Evolutionary conservation across 192 early-diverging fungal species (phyloP), one percentile per base, ranked within the genome.

Genomic region (Coemansia sp.): DNA sequence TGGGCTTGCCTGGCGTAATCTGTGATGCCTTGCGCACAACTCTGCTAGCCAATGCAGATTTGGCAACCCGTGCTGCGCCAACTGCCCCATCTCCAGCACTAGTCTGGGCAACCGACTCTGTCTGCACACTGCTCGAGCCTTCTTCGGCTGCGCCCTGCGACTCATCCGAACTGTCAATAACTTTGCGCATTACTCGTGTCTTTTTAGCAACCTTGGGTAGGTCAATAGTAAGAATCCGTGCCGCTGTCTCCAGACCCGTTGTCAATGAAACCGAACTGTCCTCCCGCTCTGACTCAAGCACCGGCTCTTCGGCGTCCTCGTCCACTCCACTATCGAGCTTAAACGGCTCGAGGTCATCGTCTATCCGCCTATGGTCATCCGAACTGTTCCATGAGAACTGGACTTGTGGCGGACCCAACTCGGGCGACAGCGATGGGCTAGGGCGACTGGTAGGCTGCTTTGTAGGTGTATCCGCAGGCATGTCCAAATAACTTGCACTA

Each of bases 151-250:
- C 62, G 9, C 31, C 42, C 5, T 19, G 34, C 22, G 54, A 65
- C 25, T 76, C 74, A 34, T 68, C 68, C 3, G 74, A 76, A 46
- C 64, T 76, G 31, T 71, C 74, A 1, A 71, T 15, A n/a, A 64
- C 22, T 5, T 59, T 61, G 2, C 60, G 52, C 9, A 53, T 51
- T 19, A 46, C 40, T 31, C 19, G 21, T 12, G 55, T 22, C 60
- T 42, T 60, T 26, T 28, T 40, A 46, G 19, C n/a, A 7, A 19
- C 6, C 17, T 21, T 14, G 0, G 50, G 50, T 11, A 0, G 20
- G 10, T 52, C 50, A 7, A 52, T 52, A 9, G 50, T 14, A 5
- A 52, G 50, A 19, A 23, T 52, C 2, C 50, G 50, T 23, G 50
- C 50, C 1, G 17, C 50, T 0, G 20, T 2, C 10, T 8, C 21